Conservation (phyloP, 345 rosid species). For the Syzygium aromaticum region DNA sequence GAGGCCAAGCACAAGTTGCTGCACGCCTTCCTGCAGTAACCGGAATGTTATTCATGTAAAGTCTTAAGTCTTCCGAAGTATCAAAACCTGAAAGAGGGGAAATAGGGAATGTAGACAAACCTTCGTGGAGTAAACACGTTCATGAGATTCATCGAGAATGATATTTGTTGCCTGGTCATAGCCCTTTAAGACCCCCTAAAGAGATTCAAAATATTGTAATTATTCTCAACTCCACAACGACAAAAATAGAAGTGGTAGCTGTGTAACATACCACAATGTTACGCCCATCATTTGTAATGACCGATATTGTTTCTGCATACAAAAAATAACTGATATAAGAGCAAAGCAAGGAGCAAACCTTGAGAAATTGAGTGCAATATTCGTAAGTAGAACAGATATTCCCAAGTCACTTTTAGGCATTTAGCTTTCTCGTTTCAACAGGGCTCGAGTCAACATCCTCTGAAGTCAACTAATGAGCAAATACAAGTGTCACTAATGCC, state of each 20-base stretch:
- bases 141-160: conserved; percentile 96
- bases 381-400: not conserved
- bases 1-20: conserved; percentile 84
- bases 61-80: not conserved
- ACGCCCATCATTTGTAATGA: conserved; percentile 95
- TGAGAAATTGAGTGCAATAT: not conserved
- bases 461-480: not conserved
- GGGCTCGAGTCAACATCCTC: not conserved
- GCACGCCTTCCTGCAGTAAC: conserved; percentile 83
- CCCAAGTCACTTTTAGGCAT: not conserved
- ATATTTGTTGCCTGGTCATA: conserved; percentile 97
- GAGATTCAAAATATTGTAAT: not conserved
- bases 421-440: not conserved
- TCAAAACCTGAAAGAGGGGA: not conserved
- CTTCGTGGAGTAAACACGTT: conserved; percentile 96
- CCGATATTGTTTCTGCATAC: conserved; percentile 67
- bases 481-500: not conserved
- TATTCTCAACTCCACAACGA: not conserved
- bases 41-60: not conserved
- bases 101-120: conserved; percentile 15
- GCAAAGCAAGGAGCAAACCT: not conserved
- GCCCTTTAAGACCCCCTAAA: conserved; percentile 77
- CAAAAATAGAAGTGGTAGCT: not conserved
- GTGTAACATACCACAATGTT: conserved; percentile 72
- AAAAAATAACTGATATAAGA: not conserved